phyloP scores from a whole-genome alignment of 208 protist genomes.

The Balamuthia mandrillaris region DNA sequence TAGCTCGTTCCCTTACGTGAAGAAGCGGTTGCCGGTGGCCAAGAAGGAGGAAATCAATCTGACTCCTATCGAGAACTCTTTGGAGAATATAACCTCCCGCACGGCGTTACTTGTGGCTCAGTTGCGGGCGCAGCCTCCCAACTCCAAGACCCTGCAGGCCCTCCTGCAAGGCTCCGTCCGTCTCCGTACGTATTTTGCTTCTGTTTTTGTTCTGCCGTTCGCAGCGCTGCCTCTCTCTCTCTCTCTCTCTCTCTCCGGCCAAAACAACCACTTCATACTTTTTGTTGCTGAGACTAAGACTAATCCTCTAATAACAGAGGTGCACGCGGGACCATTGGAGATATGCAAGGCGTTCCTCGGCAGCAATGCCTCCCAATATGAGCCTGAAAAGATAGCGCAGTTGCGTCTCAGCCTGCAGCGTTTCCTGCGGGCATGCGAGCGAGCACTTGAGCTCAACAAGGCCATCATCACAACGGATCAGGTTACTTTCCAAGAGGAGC shows the following conservation, averaged over 20 bases:
- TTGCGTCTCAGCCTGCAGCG: conserved; percentile 2
- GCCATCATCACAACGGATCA: neutral
- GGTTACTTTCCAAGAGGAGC: neutral
- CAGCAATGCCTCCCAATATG: too few relatives aligned
- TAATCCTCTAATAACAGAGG: neutral
- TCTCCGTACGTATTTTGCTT: neutral
- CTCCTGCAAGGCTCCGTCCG: neutral
- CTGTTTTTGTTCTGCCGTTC: neutral
- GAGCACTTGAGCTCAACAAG: conserved; percentile 28
- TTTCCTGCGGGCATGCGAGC: conserved; percentile 23
- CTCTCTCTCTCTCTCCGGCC: neutral
- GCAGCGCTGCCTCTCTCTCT: neutral
- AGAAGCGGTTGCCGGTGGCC: conserved; percentile 52
- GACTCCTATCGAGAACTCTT: neutral
- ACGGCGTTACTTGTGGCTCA: neutral
- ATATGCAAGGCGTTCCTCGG: conserved; percentile 13
- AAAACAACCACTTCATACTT: neutral
- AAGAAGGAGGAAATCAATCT: conserved; percentile 32
- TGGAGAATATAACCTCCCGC: neutral
- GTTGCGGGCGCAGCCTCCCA: neutral
- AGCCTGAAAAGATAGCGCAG: neutral
- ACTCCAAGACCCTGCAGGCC: neutral
- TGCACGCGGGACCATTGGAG: neutral
- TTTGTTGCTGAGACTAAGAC: too few relatives aligned
- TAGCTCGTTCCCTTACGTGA: conserved; percentile 63